Evolutionary conservation across 2,329 filamentous ascomycete genomes (phyloP).

Genomic region (Aphanocladium album): DNA sequence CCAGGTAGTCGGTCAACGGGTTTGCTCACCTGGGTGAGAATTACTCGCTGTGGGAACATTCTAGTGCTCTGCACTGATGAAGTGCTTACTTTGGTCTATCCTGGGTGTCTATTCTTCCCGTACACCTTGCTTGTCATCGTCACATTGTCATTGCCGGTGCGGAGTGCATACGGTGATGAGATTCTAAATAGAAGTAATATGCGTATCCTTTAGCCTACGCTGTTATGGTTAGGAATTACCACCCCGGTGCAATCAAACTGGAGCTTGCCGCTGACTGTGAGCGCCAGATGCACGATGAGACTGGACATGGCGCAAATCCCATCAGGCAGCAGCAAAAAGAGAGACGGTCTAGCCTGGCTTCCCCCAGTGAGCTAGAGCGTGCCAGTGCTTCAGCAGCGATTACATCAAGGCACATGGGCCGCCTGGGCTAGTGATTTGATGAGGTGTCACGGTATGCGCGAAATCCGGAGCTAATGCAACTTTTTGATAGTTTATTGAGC

Average conservation of each 20-base stretch:
- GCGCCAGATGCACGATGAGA: background rate
- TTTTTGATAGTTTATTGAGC: background rate
- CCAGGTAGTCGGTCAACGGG: background rate
- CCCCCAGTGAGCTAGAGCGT: background rate
- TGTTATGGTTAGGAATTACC: background rate
- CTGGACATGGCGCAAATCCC: background rate
- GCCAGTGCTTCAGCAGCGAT: background rate
- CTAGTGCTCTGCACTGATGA: background rate
- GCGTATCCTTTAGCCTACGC: too few relatives aligned
- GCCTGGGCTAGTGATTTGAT: background rate
- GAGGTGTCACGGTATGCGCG: background rate
- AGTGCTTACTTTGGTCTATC: background rate
- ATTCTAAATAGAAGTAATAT: background rate
- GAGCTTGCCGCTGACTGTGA: background rate
- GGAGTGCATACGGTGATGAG: background rate
- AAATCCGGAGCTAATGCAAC: background rate
- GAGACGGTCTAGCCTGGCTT: background rate
- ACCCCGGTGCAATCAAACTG: background rate
- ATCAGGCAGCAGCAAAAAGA: background rate
- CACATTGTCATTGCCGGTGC: background rate
- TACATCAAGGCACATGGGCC: background rate
- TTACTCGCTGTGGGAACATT: background rate
- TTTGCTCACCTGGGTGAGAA: background rate
- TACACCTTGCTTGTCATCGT: background rate
- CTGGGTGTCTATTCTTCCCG: background rate